Percentiles rank a stretch among this genome's conserved stretches.
Evolutionary conservation across 768 basidiomycete species (phyloP).

Genomic region (Austroboletus eburneus): DNA sequence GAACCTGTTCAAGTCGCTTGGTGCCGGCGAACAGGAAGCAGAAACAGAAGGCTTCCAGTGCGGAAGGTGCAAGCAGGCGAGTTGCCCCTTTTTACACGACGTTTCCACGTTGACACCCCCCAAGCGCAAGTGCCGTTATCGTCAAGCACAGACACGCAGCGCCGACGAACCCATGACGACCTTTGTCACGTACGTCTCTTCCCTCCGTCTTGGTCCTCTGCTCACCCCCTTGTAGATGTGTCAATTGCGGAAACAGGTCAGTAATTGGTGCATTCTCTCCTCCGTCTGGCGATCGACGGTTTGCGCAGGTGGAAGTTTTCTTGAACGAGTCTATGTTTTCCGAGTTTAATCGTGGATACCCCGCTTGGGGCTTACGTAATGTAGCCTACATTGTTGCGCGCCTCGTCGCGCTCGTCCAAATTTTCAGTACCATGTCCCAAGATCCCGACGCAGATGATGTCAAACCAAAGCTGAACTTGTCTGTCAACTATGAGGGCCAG

Average conservation of each 20-base stretch:
- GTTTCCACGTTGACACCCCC: slow-evolving; percentile 1
- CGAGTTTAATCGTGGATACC: slow-evolving; percentile 23
- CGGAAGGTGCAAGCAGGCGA: slow-evolving; percentile 83
- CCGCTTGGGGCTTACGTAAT: slow-evolving; percentile 18
- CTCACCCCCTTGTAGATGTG: slow-evolving; percentile 42
- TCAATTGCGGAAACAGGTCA: slow-evolving; percentile 60
- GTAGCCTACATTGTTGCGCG: slow-evolving; percentile 5
- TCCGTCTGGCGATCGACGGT: not conserved
- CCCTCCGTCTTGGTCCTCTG: not conserved
- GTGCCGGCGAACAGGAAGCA: slow-evolving; percentile 84
- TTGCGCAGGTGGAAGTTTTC: slow-evolving; percentile 59
- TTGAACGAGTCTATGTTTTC: slow-evolving; percentile 23
- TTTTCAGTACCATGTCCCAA: slow-evolving; percentile 23
- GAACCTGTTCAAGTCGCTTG: slow-evolving; percentile 88
- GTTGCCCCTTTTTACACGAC: slow-evolving; percentile 9
- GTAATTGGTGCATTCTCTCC: slow-evolving; percentile 4
- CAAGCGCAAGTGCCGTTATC: slow-evolving; percentile 83
- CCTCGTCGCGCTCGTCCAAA: too few relatives aligned
- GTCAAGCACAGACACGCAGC: slow-evolving; percentile 94
- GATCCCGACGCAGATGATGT: slow-evolving; percentile 42
- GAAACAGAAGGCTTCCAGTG: slow-evolving; percentile 99
- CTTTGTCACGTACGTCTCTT: slow-evolving; percentile 70
- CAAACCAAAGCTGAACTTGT: slow-evolving; percentile 69
- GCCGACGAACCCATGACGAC: slow-evolving; percentile 99
- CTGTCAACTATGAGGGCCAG: slow-evolving; percentile 50